phyloP scores from a whole-genome alignment of 805 yeast species.

The Starmerella cellae region DNA sequence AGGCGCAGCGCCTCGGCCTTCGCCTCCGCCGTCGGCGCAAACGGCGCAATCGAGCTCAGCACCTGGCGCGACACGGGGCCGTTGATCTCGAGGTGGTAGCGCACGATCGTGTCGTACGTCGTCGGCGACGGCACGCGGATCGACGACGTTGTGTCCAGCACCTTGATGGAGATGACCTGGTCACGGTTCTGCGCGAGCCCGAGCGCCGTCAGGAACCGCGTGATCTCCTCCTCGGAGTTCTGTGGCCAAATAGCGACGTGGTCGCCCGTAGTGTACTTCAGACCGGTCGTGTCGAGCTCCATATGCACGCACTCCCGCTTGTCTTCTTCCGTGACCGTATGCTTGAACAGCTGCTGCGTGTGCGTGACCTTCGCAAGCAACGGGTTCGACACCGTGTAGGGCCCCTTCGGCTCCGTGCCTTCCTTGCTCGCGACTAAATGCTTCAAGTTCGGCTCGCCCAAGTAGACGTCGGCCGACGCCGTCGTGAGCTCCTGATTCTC shows the following conservation, averaged over 20 bases:
- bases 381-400: conserved; percentile 73
- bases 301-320: conserved; percentile 76
- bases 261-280: conserved; percentile 88
- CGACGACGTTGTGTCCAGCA: conserved; percentile 44
- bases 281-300: conserved; percentile 67
- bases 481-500: conserved; percentile 19
- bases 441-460: conserved; percentile 71
- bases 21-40: conserved; percentile 57
- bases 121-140: conserved; percentile 45
- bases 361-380: conserved; percentile 53
- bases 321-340: conserved; percentile 16
- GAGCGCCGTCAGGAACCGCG: conserved; percentile 50
- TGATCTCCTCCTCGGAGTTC: conserved; percentile 63
- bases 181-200: conserved; percentile 35
- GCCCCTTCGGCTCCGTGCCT: conserved; percentile 26
- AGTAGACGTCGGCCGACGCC: conserved; percentile 37
- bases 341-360: conserved; percentile 59
- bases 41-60: conserved; percentile 56
- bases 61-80: conserved; percentile 91
- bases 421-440: conserved; percentile 40
- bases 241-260: conserved; percentile 93
- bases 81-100: conserved; percentile 78
- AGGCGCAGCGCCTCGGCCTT: conserved; percentile 39
- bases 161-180: conserved; percentile 50
- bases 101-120: conserved; percentile 73